Conservation (phyloP, 345 rosid species). For the Syzygium oleosum region DNA sequence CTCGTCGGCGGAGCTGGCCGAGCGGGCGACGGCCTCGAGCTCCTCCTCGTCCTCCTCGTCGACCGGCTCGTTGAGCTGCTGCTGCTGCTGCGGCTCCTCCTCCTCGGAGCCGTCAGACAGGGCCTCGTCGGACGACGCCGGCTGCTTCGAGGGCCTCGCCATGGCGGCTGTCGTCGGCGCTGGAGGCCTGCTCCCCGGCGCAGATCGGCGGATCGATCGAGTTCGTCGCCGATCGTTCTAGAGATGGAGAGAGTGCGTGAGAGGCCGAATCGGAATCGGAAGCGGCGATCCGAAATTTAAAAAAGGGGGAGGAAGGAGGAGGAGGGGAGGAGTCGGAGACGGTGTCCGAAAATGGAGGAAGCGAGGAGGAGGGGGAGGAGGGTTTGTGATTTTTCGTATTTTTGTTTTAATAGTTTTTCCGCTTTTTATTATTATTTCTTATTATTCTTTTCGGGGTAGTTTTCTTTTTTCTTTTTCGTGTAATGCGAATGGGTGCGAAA, state of each 20-base stretch:
- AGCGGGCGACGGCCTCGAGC: slow-evolving; percentile 92
- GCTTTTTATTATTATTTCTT: background rate
- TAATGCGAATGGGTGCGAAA: background rate
- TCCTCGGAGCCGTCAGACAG: slow-evolving; percentile 42
- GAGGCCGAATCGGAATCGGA: background rate
- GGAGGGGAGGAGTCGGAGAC: background rate
- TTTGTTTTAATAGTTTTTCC: background rate
- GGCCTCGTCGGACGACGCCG: slow-evolving; percentile 63
- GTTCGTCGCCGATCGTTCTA: background rate
- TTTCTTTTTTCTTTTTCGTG: background rate
- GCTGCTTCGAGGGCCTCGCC: slow-evolving; percentile 47
- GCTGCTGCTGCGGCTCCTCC: slow-evolving; percentile 41
- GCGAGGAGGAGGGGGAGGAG: background rate
- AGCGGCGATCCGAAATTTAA: background rate
- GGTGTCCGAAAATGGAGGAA: background rate
- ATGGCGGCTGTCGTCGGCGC: background rate
- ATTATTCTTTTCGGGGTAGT: accelerated
- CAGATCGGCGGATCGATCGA: background rate
- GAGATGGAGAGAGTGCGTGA: background rate
- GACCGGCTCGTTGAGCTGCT: background rate
- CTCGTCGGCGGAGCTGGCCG: slow-evolving; percentile 65
- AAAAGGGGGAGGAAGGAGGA: background rate
- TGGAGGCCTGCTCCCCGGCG: background rate
- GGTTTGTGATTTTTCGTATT: background rate
- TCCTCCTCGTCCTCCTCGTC: slow-evolving; percentile 93